A percentile compares a stretch with the other conserved stretches of the same genome.
Conservation (phyloP, 306 rosid species). For the Comarum palustre region DNA sequence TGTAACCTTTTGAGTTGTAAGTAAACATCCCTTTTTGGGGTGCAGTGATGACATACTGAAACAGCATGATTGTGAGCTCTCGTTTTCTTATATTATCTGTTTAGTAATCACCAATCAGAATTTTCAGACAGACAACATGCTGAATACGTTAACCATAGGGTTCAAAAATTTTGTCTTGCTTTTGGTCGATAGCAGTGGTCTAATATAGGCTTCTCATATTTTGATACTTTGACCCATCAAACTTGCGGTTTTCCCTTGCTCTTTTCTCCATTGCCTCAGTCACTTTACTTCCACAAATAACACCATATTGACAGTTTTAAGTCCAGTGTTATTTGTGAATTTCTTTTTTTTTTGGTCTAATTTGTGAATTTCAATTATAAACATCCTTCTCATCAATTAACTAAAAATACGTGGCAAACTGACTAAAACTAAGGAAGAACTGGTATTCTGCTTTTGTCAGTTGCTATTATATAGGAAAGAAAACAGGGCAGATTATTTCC, state of each 20-base stretch:
- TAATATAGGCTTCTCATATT: too few relatives aligned
- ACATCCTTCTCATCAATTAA: too few relatives aligned
- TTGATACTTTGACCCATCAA: too few relatives aligned
- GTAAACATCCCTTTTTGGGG: background rate
- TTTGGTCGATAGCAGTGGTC: background rate
- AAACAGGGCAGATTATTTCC: background rate
- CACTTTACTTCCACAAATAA: too few relatives aligned
- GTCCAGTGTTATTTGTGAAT: too few relatives aligned
- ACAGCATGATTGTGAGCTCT: background rate
- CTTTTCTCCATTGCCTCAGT: too few relatives aligned
- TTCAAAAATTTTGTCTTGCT: background rate
- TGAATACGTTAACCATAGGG: background rate
- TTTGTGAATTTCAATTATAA: too few relatives aligned
- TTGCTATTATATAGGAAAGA: background rate
- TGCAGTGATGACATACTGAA: background rate
- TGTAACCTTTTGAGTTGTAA: background rate
- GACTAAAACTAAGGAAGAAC: background rate
- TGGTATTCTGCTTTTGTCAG: background rate
- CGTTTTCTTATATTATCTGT: background rate
- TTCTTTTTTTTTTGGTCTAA: too few relatives aligned
- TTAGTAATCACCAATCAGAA: background rate
- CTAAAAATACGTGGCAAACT: too few relatives aligned
- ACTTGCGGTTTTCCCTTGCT: too few relatives aligned
- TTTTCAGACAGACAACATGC: background rate
- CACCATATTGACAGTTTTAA: too few relatives aligned